Base-by-base conservation (phyloP, 169 alveolate genomes). In the Cryptosporidium sp. region DNA sequence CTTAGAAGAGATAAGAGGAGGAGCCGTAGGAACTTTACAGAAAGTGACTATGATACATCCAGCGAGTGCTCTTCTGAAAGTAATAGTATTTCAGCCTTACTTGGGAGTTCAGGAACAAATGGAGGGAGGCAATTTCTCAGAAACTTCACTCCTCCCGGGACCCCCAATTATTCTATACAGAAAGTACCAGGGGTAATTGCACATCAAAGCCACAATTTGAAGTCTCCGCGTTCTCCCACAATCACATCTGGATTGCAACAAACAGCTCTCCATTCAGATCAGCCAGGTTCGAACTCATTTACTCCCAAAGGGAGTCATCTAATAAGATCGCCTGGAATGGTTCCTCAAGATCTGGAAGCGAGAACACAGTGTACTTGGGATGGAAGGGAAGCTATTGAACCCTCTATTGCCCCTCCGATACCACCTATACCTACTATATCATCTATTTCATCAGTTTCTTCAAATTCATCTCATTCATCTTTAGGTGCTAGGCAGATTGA, bases 331-430 rank as follows among this genome's bases (percentile, higher is more conserved):
- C 89, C 89, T 14, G 73, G 73, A 3, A 7, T 45, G 14, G 26
- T 26, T 62, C 52, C 16, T 45, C 69, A 44, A 8, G 94, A 84
- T 51, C 61, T 92, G 9, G 94, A 92, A 69, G n/a, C 85, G 9
- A 69, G 85, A 23, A 91, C 94, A 21, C 91, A 93, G 26, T 93
- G 94, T 39, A 92, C 94, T n/a, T 92, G 94, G 94, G 94, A 92
- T 21, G 94, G 94, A 33, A 85, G 75, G 29, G 94, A 92, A 48
- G 92, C 94, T 21, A 92, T 86, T 12, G 94, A 92, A 33, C 94
- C 94, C 6, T 75, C 94, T 12, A 60, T 92, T 39, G 94, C 94
- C 8, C 94, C 94, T 5, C 91, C 92, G 7, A 93, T 92, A 23
- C 94, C 94, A 45, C 94, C 94, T 1, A 61, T 85, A 16, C 86